These are phyloP conservation scores for Tetrahymena malaccensis DNA, from an alignment of 73 alveolate species.

Conservation along the genomic window DNA sequence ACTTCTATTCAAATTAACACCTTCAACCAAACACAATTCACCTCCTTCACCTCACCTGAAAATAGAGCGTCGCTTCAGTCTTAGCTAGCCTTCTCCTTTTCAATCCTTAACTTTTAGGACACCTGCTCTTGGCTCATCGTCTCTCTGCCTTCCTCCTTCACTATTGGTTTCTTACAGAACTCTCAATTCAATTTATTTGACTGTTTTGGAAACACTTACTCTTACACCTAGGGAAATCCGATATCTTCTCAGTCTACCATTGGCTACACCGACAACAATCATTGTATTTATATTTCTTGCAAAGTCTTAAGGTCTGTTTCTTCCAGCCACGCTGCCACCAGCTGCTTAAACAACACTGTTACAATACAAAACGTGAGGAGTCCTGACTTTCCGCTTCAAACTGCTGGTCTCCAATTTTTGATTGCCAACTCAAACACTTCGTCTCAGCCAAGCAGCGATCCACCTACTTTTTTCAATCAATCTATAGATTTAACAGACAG, in stretches of 20 bases:
- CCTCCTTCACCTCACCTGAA: not conserved
- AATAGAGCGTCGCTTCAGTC: not conserved
- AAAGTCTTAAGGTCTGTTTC: not conserved
- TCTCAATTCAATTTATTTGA: not conserved
- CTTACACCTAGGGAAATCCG: not conserved
- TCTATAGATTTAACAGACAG: too few species aligned
- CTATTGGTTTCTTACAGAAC: not conserved
- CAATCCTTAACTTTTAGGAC: not conserved
- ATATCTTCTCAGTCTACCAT: not conserved
- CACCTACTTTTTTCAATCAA: not conserved
- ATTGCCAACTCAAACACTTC: not conserved
- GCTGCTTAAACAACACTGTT: not conserved
- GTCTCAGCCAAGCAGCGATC: not conserved
- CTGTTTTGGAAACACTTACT: not conserved
- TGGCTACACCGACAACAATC: not conserved
- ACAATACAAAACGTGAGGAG: not conserved
- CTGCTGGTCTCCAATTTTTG: not conserved
- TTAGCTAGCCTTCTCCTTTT: not conserved
- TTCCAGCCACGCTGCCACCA: too few species aligned
- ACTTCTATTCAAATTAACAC: not conserved
- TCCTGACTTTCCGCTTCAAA: not conserved
- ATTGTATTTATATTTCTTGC: not conserved
- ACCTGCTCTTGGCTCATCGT: not conserved
- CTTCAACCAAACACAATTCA: not conserved
- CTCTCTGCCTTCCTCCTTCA: not conserved